Conservation (phyloP, 1,139 yeast species). For the Magnusiomyces suaveolens region DNA sequence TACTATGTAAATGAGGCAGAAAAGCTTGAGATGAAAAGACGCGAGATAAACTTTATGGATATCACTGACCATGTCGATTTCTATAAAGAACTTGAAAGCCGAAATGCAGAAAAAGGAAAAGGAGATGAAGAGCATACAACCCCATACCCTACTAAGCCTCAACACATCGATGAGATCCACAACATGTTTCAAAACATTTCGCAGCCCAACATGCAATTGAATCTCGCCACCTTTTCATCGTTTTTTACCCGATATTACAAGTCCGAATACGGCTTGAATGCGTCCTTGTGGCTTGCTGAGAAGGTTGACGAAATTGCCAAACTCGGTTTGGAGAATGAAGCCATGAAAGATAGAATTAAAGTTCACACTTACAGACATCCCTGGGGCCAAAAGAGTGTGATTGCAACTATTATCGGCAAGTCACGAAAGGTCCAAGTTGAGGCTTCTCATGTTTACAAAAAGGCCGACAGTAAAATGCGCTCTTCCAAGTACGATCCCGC, state of each 20-base stretch:
- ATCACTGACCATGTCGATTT: slow-evolving; percentile 14
- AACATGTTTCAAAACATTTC: slow-evolving; percentile 5
- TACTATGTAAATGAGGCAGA: neutral
- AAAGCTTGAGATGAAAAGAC: slow-evolving; percentile 1
- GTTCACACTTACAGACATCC: slow-evolving; percentile 10
- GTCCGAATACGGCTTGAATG: slow-evolving; percentile 56
- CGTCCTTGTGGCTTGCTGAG: slow-evolving; percentile 62
- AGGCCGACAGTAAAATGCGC: neutral
- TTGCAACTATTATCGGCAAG: slow-evolving; percentile 39
- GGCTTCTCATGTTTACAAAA: neutral
- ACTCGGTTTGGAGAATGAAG: slow-evolving; percentile 43
- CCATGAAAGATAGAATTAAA: slow-evolving; percentile 22
- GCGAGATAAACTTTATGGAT: slow-evolving; percentile 12
- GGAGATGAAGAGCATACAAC: neutral
- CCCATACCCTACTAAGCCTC: slow-evolving; percentile 6
- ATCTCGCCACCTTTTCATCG: slow-evolving; percentile 33
- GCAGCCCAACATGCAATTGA: slow-evolving; percentile 4
- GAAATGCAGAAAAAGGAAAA: neutral
- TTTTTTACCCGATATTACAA: slow-evolving; percentile 78
- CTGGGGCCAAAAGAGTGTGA: slow-evolving; percentile 25
- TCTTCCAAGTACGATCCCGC: neutral
- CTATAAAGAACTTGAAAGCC: slow-evolving; percentile 6
- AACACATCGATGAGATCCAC: neutral
- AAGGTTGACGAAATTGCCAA: slow-evolving; percentile 38
- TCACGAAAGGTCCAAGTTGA: slow-evolving; percentile 24